Evolutionary conservation across 2,329 filamentous ascomycete species (phyloP), one percentile per base, ranked within the genome.

Genomic region (Monosporascus cannonballus): DNA sequence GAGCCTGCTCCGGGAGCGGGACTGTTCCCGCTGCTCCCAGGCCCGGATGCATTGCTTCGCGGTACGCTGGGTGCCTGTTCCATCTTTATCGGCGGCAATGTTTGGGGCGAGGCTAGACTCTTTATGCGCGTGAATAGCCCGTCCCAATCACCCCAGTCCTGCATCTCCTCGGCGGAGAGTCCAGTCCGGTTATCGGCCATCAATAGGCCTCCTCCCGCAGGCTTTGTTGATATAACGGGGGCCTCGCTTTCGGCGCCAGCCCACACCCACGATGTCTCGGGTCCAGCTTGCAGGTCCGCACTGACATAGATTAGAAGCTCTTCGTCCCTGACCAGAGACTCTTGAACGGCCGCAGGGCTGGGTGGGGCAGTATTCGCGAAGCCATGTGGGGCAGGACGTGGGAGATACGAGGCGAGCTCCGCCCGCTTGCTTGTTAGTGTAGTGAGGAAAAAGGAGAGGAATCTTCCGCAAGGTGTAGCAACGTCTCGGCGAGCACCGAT

Each of bases 301-400:
- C 89, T 93, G 1, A 89, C 84, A 62, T 96, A 96, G 0, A 86
- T 89, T 27, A 97, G 73, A 60, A 97, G 80, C 67, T 96, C 93
- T 66, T 97, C 92, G 63, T 99, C 92, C 3, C 77, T 76, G 46
- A 75, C 48, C 18, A 79, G 61, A 1, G 67, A 64, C 3, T 76
- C 73, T 49, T 72, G 71, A 3, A 66, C 42, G 24, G 57, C 50
- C 61, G 59, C 50, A 49, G 59, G 45, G 54, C 64, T 48, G 54
- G 62, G 44, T 27, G 60, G 25, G 48, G 48, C 47, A 44, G 61
- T 18, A 48, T 59, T 67, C 3, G 61, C 57, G 56, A 58, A 66
- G 38, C 54, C 61, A 39, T 51, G 60, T 30, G 62, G 56, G 34
- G 65, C 8, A 39, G 66, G 47, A 36, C 63, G 56, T 49, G 64